Percentiles rank a stretch among this genome's conserved stretches.
These are phyloP conservation scores for Carex parvula DNA, from an alignment of 176 grass and related monocot genomes.

Conservation along the genomic window DNA sequence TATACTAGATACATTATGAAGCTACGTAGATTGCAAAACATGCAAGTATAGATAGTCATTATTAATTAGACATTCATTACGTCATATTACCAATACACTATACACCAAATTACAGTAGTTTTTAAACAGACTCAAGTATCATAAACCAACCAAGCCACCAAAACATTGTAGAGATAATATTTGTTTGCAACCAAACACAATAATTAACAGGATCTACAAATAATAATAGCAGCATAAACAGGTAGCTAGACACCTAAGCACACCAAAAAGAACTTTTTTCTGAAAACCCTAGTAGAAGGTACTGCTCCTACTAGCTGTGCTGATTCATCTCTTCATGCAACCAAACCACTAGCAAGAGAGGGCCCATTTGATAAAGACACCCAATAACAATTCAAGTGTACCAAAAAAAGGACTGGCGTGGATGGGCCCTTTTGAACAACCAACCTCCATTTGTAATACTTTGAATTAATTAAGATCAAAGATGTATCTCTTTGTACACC, in stretches of 20 bases:
- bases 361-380: conserved; percentile 28
- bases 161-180: background rate
- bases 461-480: conserved; percentile 27
- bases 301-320: conserved; percentile 7
- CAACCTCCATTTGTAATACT: conserved; percentile 19
- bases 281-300: conserved; percentile 29
- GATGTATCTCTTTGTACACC: background rate
- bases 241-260: conserved; percentile 20
- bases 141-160: background rate
- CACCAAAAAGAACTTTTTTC: background rate
- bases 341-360: conserved; percentile 29
- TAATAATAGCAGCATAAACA: conserved; percentile 8
- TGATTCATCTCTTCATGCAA: conserved; percentile 25
- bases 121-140: background rate
- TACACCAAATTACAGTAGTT: background rate
- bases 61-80: background rate
- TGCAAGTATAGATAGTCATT: background rate
- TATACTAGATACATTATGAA: background rate
- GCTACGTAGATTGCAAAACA: background rate
- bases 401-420: conserved; percentile 14
- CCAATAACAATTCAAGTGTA: conserved; percentile 14
- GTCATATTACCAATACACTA: background rate
- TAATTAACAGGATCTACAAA: background rate
- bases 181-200: background rate
- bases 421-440: conserved; percentile 24